These are phyloP conservation scores for Globomyces sp. DNA, from an alignment of 371 early-diverging fungal genomes.

Conservation along the genomic window DNA sequence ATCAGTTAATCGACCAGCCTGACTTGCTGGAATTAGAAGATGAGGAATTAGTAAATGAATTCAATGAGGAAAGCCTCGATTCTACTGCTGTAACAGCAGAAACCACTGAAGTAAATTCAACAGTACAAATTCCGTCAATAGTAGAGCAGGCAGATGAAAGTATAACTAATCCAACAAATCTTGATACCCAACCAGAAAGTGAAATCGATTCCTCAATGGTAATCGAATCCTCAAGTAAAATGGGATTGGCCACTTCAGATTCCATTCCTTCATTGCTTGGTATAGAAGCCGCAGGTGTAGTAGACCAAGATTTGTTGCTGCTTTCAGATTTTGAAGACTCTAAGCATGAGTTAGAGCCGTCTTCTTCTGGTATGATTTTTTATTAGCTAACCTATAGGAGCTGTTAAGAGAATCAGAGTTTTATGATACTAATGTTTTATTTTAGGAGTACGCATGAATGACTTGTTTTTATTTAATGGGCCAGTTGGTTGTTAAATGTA, in stretches of 20 bases:
- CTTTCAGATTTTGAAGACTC: too few relatives aligned
- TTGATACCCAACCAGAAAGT: background rate
- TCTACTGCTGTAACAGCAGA: background rate
- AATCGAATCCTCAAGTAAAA: background rate
- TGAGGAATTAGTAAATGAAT: constrained; percentile 5
- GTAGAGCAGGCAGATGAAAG: background rate
- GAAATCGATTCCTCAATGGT: background rate
- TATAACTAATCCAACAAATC: background rate
- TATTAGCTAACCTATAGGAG: background rate
- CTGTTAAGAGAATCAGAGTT: background rate
- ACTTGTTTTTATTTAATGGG: background rate
- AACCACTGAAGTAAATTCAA: constrained; percentile 2
- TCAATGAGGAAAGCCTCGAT: background rate
- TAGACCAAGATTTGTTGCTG: too few relatives aligned
- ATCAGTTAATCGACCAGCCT: background rate
- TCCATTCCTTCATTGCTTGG: too few relatives aligned
- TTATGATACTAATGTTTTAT: background rate
- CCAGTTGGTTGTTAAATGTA: background rate
- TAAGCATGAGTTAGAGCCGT: too few relatives aligned
- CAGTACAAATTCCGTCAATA: background rate
- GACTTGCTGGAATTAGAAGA: background rate
- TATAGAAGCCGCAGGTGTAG: too few relatives aligned
- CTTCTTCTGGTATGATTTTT: background rate
- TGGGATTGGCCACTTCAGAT: background rate
- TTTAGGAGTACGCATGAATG: background rate